A percentile compares a stretch with the other conserved stretches of the same genome.
Conservation (phyloP, 2,329 filamentous ascomycete species). For the Trichoderma sp. region DNA sequence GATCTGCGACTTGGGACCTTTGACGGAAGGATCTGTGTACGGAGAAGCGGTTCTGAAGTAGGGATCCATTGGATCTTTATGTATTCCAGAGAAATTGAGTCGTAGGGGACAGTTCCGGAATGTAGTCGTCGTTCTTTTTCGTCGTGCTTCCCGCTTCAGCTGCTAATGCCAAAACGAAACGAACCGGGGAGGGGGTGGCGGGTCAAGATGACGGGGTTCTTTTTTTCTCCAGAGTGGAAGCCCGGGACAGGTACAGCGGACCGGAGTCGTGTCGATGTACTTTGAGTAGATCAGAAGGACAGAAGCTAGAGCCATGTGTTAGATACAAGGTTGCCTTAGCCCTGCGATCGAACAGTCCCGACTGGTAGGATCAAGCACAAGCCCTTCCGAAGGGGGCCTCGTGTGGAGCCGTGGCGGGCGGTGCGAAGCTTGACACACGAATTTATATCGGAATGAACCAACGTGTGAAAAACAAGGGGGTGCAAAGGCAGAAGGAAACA, state of each 20-base stretch:
- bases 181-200: conserved; percentile 7
- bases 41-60: conserved; percentile 41
- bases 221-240: background rate
- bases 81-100: conserved; percentile 35
- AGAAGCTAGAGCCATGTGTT: conserved; percentile 1
- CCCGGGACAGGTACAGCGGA: conserved; percentile 20
- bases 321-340: background rate
- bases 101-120: background rate
- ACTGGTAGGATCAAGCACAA: background rate
- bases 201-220: conserved; percentile 4
- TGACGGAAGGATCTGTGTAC: conserved; percentile 41
- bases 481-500: background rate
- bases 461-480: background rate
- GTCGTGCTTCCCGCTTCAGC: conserved; percentile 7
- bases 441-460: conserved; percentile 37
- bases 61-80: conserved; percentile 44
- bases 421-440: conserved; percentile 32
- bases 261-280: conserved; percentile 13
- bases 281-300: conserved; percentile 8
- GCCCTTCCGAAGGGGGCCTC: conserved; percentile 5
- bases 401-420: conserved; percentile 24
- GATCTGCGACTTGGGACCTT: conserved; percentile 43
- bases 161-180: conserved; percentile 8
- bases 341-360: conserved; percentile 19
- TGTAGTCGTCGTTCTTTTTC: conserved; percentile 8